Evolutionary conservation across 495 filamentous ascomycete genomes (phyloP).

Genomic region (Xylaria longipes): DNA sequence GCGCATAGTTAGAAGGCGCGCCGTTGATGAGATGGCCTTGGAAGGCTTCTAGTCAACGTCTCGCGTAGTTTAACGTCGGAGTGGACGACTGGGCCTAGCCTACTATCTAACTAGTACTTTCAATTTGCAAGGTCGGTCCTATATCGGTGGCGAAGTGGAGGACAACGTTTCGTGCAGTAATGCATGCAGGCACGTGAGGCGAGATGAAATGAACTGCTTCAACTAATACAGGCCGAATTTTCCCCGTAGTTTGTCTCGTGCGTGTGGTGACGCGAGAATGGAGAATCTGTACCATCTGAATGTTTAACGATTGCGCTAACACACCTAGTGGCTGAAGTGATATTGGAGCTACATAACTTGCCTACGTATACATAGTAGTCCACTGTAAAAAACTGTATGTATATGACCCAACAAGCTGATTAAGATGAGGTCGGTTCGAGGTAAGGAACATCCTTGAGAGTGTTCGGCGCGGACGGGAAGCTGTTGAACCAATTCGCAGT

Average conservation of each 20-base stretch:
- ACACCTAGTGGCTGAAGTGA: neutral
- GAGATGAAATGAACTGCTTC: neutral
- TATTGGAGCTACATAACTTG: neutral
- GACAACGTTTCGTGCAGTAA: neutral
- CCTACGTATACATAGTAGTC: too few species aligned
- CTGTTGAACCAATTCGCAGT: neutral
- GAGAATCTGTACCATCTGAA: neutral
- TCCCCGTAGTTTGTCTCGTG: constrained; percentile 7
- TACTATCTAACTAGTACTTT: neutral
- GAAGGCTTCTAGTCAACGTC: neutral
- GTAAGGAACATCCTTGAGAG: neutral
- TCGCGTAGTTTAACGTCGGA: neutral
- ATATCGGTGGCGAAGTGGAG: constrained; percentile 20
- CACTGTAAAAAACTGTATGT: neutral
- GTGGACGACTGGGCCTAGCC: neutral
- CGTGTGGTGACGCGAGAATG: neutral
- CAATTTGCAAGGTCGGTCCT: constrained; percentile 11
- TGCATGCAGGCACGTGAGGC: constrained; percentile 8
- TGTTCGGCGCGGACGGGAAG: neutral
- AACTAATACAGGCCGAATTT: neutral
- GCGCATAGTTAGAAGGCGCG: neutral
- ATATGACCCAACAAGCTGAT: neutral
- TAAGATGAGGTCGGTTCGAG: constrained; percentile 11
- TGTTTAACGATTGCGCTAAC: neutral
- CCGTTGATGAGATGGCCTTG: neutral